phyloP scores from a whole-genome alignment of 2,329 filamentous ascomycete genomes.

The Neofusicoccum sp. region DNA sequence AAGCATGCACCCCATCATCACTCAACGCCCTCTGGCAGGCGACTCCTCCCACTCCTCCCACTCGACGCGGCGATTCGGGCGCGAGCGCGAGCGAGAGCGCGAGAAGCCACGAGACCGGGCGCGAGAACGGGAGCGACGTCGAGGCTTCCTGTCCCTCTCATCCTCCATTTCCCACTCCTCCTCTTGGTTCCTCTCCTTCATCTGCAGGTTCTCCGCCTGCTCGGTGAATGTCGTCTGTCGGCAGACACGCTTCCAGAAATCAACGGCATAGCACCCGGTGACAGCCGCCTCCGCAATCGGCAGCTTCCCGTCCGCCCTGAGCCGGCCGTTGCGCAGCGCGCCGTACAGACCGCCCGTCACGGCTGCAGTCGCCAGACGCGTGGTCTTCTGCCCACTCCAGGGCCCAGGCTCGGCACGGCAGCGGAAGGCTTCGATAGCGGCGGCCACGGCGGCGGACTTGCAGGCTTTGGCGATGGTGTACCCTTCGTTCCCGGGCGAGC shows the following conservation, averaged over 20 bases:
- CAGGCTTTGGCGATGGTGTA: not conserved
- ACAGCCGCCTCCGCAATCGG: not conserved
- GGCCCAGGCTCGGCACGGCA: not conserved
- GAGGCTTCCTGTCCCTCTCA: not conserved
- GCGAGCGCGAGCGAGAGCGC: slow-evolving; percentile 2
- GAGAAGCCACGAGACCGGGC: not conserved
- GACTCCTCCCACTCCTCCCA: not conserved
- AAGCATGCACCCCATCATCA: not conserved
- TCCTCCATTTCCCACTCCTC: not conserved
- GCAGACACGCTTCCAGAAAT: not conserved
- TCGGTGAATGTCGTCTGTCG: not conserved
- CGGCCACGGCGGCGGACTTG: not conserved
- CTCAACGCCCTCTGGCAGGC: not conserved
- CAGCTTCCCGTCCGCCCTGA: not conserved
- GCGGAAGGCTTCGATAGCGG: not conserved
- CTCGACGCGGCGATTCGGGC: not conserved
- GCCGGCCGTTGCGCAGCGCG: not conserved
- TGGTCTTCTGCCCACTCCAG: not conserved
- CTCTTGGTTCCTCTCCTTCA: not conserved
- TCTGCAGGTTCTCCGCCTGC: not conserved
- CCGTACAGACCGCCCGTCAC: not conserved
- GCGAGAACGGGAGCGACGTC: not conserved
- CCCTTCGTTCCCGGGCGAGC: not conserved
- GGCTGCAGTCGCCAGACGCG: not conserved
- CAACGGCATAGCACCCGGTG: not conserved